Evolutionary conservation across 345 rosid genomes (phyloP).

Genomic region (Erysimum cheiranthoides): DNA sequence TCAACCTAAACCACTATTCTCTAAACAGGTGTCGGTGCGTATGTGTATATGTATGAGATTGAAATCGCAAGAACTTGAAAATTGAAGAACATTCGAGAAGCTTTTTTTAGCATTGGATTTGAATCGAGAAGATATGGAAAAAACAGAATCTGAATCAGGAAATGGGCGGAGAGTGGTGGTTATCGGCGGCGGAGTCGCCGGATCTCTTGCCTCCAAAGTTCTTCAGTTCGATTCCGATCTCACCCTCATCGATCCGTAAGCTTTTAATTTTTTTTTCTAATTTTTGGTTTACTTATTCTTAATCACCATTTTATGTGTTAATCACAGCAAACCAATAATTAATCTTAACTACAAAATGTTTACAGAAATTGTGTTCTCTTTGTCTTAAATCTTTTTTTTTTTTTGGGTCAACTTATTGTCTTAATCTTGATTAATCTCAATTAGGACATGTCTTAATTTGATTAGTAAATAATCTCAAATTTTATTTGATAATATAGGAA

Average conservation of each 20-base stretch:
- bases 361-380: not conserved
- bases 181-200: conserved; percentile 71
- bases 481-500: conserved; percentile 49
- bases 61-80: not conserved
- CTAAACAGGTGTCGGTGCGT: not conserved
- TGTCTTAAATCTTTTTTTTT: conserved; percentile 1
- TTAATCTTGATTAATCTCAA: not conserved
- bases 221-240: conserved; percentile 66
- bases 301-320: not conserved
- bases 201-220: conserved; percentile 59
- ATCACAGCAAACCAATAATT: too few relatives aligned
- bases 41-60: not conserved
- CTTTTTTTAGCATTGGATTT: not conserved
- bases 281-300: not conserved
- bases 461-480: not conserved
- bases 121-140: conserved; percentile 21
- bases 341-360: not conserved
- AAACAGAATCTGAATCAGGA: conserved; percentile 25
- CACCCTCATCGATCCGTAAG: conserved; percentile 77
- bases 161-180: conserved; percentile 53
- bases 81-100: not conserved
- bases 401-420: too few relatives aligned
- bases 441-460: not conserved
- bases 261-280: not conserved
- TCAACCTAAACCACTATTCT: not conserved